Percentiles rank a stretch among this genome's conserved stretches.
Conservation (phyloP, 2,329 filamentous ascomycete genomes). For the Tolypocladium sp. region DNA sequence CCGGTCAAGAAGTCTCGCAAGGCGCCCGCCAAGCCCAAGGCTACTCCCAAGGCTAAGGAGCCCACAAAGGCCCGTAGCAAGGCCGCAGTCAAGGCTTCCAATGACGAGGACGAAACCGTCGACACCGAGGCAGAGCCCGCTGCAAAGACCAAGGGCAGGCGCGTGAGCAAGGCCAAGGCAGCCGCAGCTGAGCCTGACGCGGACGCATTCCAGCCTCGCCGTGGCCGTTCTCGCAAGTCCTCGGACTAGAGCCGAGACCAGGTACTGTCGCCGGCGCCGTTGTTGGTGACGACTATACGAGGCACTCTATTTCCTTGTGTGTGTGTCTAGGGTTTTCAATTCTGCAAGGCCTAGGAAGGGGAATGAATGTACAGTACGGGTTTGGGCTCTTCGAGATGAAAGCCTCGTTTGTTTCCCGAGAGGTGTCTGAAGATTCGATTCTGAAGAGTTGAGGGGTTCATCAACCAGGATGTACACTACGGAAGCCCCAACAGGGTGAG, state of each 20-base stretch:
- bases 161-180: slow-evolving; percentile 17
- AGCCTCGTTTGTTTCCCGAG: not conserved
- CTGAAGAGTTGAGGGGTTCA: not conserved
- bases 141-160: slow-evolving; percentile 20
- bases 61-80: not conserved
- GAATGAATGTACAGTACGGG: not conserved
- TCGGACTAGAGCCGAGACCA: slow-evolving; percentile 1
- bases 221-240: slow-evolving; percentile 16
- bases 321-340: not conserved
- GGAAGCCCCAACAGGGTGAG: not conserved
- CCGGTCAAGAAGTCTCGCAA: slow-evolving; percentile 4
- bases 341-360: not conserved
- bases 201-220: slow-evolving; percentile 3
- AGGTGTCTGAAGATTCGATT: too few relatives aligned
- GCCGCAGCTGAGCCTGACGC: slow-evolving; percentile 2
- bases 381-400: too few relatives aligned
- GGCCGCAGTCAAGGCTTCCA: slow-evolving; percentile 1
- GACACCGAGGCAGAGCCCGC: slow-evolving; percentile 9
- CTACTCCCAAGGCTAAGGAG: slow-evolving; percentile 2
- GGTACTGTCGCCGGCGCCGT: not conserved
- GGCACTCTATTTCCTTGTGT: not conserved
- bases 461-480: not conserved
- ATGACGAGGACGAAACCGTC: slow-evolving; percentile 2
- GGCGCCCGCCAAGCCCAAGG: slow-evolving; percentile 1
- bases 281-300: not conserved